phyloP scores from a whole-genome alignment of 495 filamentous ascomycete genomes.

The Cladorrhinum samala region DNA sequence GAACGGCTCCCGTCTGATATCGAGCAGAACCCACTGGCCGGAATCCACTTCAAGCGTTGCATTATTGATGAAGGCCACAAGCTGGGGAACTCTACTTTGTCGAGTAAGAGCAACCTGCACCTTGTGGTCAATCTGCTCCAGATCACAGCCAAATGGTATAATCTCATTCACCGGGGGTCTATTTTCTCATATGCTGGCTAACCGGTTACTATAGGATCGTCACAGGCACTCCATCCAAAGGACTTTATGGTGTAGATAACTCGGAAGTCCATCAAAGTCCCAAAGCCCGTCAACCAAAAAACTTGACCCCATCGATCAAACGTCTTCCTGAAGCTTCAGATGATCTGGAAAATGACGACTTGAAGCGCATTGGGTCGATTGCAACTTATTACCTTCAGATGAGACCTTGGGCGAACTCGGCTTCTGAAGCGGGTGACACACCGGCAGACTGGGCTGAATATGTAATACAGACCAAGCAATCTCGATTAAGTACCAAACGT shows the following conservation, averaged over 20 bases:
- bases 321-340: conserved; percentile 19
- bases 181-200: too few relatives aligned
- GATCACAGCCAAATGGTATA: conserved; percentile 61
- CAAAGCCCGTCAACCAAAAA: too few relatives aligned
- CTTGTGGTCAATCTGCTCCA: conserved; percentile 60
- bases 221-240: conserved; percentile 80
- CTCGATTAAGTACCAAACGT: conserved; percentile 45
- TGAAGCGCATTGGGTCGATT: conserved; percentile 68
- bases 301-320: too few relatives aligned
- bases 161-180: too few relatives aligned
- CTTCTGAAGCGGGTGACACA: conserved; percentile 29
- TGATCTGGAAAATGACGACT: conserved; percentile 59
- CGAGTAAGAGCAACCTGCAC: conserved; percentile 57
- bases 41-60: conserved; percentile 75
- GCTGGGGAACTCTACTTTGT: conserved; percentile 53
- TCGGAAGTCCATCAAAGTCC: too few relatives aligned
- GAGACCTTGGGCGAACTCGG: conserved; percentile 61
- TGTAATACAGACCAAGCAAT: conserved; percentile 59
- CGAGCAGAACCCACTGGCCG: conserved; percentile 45
- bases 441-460: conserved; percentile 64
- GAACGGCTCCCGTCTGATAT: conserved; percentile 55
- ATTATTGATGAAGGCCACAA: conserved; percentile 92
- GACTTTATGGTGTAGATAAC: conserved; percentile 66
- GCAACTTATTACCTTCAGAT: conserved; percentile 65
- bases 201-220: conserved; percentile 69